These are phyloP conservation scores for Leucosporidium creatinivorum DNA, from an alignment of 768 basidiomycete genomes.

Conservation along the genomic window DNA sequence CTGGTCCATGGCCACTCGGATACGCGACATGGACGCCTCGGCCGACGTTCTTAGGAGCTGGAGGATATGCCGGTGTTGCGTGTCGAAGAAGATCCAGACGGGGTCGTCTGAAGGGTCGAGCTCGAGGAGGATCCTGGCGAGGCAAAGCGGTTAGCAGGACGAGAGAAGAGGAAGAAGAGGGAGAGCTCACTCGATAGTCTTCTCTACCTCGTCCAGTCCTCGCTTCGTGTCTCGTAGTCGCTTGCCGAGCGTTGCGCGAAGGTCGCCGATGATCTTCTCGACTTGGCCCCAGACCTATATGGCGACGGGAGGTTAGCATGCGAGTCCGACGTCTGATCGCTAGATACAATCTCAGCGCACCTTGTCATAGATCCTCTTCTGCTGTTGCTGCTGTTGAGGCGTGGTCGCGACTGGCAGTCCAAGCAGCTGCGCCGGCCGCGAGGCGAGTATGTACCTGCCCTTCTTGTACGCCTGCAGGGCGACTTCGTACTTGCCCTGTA, in stretches of 20 bases:
- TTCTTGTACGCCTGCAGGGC: slow-evolving; percentile 96
- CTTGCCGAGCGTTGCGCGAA: slow-evolving; percentile 67
- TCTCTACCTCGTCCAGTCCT: slow-evolving; percentile 87
- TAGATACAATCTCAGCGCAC: slow-evolving; percentile 4
- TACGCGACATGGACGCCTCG: slow-evolving; percentile 16
- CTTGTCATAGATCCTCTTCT: slow-evolving; percentile 87
- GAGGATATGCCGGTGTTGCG: slow-evolving; percentile 79
- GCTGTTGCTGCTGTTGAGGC: slow-evolving; percentile 63
- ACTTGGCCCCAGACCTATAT: slow-evolving; percentile 76
- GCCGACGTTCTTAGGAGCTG: slow-evolving; percentile 40
- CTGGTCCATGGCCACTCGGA: slow-evolving; percentile 28
- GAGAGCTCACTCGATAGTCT: slow-evolving; percentile 76
- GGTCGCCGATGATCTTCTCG: slow-evolving; percentile 87
- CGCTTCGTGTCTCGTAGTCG: slow-evolving; percentile 72
- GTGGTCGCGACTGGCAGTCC: slow-evolving; percentile 49
- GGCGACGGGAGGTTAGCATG: neutral
- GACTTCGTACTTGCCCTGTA: slow-evolving; percentile 82
- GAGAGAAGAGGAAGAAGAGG: neutral
- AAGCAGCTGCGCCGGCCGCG: slow-evolving; percentile 75
- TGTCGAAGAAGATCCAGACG: slow-evolving; percentile 91
- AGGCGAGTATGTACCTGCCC: slow-evolving; percentile 81
- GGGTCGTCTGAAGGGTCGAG: slow-evolving; percentile 80
- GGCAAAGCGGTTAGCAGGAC: neutral
- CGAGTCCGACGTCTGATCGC: neutral
- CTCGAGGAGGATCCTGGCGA: slow-evolving; percentile 71